These are phyloP conservation scores for Venturia oleaginea DNA, from an alignment of 2,329 filamentous ascomycete species.

Conservation along the genomic window DNA sequence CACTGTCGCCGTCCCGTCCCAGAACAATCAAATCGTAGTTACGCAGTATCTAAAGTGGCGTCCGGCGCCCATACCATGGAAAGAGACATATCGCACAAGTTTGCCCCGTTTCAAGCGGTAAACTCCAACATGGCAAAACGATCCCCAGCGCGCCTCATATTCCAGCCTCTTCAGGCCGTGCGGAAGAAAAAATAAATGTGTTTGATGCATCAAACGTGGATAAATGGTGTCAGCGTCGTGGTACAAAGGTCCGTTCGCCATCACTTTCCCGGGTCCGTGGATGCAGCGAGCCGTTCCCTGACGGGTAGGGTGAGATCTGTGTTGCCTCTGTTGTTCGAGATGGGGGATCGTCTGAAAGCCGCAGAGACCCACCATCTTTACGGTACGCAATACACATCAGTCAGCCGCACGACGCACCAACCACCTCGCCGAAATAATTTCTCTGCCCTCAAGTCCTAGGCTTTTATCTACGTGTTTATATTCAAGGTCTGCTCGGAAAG, in stretches of 20 bases:
- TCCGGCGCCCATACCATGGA: neutral
- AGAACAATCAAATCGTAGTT: neutral
- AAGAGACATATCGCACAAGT: neutral
- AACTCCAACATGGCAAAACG: neutral
- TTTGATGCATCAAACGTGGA: conserved; percentile 1
- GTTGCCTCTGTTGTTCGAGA: too few species aligned
- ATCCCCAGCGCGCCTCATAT: neutral
- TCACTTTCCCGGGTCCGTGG: neutral
- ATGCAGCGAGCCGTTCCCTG: conserved; percentile 1
- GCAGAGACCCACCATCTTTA: too few species aligned
- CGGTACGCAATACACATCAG: too few species aligned
- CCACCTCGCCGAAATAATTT: too few species aligned
- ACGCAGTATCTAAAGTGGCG: neutral
- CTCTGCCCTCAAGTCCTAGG: too few species aligned
- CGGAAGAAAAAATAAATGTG: too few species aligned
- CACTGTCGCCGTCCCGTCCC: neutral
- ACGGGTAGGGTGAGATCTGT: neutral
- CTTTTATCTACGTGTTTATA: too few species aligned
- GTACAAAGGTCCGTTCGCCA: neutral
- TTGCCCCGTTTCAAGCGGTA: neutral
- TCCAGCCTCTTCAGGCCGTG: neutral
- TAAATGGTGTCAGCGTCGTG: neutral
- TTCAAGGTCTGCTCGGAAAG: too few species aligned
- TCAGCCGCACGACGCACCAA: too few species aligned
- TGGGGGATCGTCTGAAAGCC: neutral